Percentiles rank a stretch among this genome's conserved stretches.
Evolutionary conservation across 202 grass and related monocot species (phyloP).

Genomic region (Cymbopogon flexuosus): DNA sequence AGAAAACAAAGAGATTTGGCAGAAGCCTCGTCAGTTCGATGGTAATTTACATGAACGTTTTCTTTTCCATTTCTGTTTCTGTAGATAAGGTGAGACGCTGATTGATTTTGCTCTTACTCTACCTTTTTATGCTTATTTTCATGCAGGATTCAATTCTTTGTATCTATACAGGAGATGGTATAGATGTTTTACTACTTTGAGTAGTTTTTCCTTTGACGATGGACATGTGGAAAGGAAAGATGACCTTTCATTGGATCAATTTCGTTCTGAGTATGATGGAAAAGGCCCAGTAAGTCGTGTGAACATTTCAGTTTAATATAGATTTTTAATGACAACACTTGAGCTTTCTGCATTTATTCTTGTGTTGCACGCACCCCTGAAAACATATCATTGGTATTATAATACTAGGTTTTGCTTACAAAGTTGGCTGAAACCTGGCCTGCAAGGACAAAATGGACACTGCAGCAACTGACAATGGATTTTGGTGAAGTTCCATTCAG

Average conservation of each 20-base stretch:
- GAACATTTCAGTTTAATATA: background rate
- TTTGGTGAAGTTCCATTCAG: constrained; percentile 73
- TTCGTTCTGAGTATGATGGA: constrained; percentile 70
- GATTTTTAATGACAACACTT: background rate
- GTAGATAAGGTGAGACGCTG: background rate
- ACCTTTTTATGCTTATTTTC: constrained; percentile 14
- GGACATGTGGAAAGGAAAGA: constrained; percentile 69
- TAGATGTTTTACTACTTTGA: constrained; percentile 77
- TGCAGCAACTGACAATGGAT: constrained; percentile 59
- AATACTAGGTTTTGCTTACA: constrained; percentile 70
- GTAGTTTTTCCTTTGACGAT: constrained; percentile 65
- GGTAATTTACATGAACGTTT: constrained; percentile 45
- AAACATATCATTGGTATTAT: constrained; percentile 17
- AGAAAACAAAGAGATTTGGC: constrained; percentile 36
- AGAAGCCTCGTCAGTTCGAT: constrained; percentile 71
- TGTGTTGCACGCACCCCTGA: constrained; percentile 9
- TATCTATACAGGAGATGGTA: constrained; percentile 96
- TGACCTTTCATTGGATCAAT: constrained; percentile 68
- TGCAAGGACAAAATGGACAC: constrained; percentile 79
- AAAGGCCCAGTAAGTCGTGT: constrained; percentile 60
- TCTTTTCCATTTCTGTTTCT: constrained; percentile 10
- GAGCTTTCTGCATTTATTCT: constrained; percentile 17
- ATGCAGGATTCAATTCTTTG: constrained; percentile 79
- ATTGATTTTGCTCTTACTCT: constrained; percentile 25
- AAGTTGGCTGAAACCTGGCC: constrained; percentile 75